Evolutionary conservation across 345 rosid species (phyloP), one percentile per base, ranked within the genome.

Genomic region (Turritis glabra): DNA sequence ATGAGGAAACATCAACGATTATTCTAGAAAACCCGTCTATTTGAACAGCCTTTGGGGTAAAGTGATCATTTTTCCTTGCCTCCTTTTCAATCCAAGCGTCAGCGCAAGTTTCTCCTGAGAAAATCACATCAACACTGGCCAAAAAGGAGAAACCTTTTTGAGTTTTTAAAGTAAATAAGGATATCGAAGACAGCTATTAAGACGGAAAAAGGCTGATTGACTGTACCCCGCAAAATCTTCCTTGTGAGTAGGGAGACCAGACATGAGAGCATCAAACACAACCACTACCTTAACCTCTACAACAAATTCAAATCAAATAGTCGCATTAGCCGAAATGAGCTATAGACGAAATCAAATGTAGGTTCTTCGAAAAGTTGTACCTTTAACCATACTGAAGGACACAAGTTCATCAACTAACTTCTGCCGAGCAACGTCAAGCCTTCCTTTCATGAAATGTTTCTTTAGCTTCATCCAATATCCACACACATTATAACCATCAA

Each of bases 401-500:
- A 87, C 70, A 78, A 94, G 96, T 46, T 91, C 98, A 74, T 94
- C 86, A 32, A 90, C 79, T 57, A 94, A 76, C 85, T 89, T 87
- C 71, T 85, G 96, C 19, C 97, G 95, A 69, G 98, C 96, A 72
- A 87, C 65, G 57, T 87, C 95, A 74, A 94, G 88, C 73, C 95
- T 89, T 53, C 95, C 98, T 27, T 77, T 81, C 81, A 86, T 51
- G 75, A 94, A 94, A 85, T 91, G 93, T 69, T 91, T 91, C 89
- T 89, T 94, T 73, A 94, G 80, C 79, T 94, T 94, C 40, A 78
- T 38, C 98, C 98, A 94, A 71, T 86, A 90, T 53, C 98, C 97
- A 80, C 98, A 94, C 25, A 94, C 93, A 77, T 94, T 94, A 78
- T 94, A 94, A 65, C 98, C 98, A 65, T 93, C 98, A 80, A 93